These are phyloP conservation scores for Cladosporium oxysporum DNA, from an alignment of 2,329 filamentous ascomycete species.

Conservation along the genomic window DNA sequence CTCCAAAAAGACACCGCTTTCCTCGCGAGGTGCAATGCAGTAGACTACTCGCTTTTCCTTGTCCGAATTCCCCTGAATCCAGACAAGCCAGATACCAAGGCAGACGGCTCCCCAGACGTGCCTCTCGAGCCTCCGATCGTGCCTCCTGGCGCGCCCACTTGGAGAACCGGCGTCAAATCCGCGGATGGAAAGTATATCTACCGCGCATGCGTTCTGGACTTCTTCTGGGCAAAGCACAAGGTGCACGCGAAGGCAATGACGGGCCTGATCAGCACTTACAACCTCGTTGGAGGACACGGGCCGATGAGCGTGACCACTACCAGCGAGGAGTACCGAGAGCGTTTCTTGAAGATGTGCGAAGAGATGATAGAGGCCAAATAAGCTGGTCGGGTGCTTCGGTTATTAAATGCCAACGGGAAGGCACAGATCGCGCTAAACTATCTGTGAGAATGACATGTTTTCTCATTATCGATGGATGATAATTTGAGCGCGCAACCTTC, in stretches of 20 bases:
- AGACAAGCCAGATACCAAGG: conserved; percentile 20
- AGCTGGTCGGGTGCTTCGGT: not conserved
- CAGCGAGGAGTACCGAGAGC: conserved; percentile 64
- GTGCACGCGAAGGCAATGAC: conserved; percentile 67
- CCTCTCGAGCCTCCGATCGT: conserved; percentile 37
- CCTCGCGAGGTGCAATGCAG: conserved; percentile 63
- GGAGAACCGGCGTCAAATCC: conserved; percentile 64
- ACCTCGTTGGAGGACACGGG: conserved; percentile 62
- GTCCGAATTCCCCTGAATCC: conserved; percentile 54
- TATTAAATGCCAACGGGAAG: not conserved
- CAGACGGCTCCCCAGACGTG: conserved; percentile 36
- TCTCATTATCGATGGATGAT: not conserved
- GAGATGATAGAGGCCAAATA: conserved; percentile 42
- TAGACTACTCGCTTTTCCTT: conserved; percentile 76
- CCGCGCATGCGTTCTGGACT: conserved; percentile 68
- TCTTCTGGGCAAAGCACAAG: conserved; percentile 78
- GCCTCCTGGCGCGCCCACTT: conserved; percentile 42
- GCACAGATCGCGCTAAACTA: not conserved
- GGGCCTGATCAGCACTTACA: conserved; percentile 56
- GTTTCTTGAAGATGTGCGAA: conserved; percentile 57
- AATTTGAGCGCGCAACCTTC: not conserved
- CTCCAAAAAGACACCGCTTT: conserved; percentile 65
- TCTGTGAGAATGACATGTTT: not conserved
- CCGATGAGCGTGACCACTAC: conserved; percentile 76
- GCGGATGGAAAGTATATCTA: conserved; percentile 67